Percentiles rank a stretch among this genome's conserved stretches.
These are phyloP conservation scores for Fusarium napiforme DNA, from an alignment of 2,329 filamentous ascomycete genomes.

Conservation along the genomic window DNA sequence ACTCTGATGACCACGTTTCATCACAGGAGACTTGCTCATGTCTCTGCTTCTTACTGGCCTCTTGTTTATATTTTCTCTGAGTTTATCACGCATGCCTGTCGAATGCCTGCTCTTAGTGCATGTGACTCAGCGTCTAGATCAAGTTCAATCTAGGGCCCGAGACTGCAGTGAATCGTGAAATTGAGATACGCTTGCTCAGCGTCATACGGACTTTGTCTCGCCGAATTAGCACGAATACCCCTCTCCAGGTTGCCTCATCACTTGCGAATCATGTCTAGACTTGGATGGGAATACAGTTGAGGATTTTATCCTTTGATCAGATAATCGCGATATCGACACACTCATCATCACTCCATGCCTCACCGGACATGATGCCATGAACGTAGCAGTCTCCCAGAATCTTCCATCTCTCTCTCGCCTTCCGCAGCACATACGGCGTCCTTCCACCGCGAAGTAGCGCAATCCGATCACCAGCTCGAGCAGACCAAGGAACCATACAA, in stretches of 20 bases:
- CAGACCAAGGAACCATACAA: neutral
- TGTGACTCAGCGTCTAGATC: too few species aligned
- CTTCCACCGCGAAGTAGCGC: neutral
- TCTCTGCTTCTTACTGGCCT: accelerated
- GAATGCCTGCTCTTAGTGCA: neutral
- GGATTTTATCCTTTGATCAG: neutral
- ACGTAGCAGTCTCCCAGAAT: conserved; percentile 12
- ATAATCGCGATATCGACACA: neutral
- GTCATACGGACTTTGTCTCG: too few species aligned
- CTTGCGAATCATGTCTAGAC: too few species aligned
- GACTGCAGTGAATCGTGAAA: neutral
- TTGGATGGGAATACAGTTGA: too few species aligned
- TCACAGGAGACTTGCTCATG: neutral
- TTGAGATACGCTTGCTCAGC: neutral
- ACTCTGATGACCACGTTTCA: neutral
- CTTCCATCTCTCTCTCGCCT: neutral
- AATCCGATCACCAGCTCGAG: neutral
- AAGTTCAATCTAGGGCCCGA: accelerated
- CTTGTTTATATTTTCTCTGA: accelerated
- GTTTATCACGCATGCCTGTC: accelerated
- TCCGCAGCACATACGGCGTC: neutral
- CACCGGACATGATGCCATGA: conserved; percentile 3
- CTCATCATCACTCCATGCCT: neutral
- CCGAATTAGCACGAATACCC: too few species aligned
- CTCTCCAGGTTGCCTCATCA: too few species aligned